Evolutionary conservation across 2,329 filamentous ascomycete genomes (phyloP).

Genomic region (Tolypocladium amazonense): DNA sequence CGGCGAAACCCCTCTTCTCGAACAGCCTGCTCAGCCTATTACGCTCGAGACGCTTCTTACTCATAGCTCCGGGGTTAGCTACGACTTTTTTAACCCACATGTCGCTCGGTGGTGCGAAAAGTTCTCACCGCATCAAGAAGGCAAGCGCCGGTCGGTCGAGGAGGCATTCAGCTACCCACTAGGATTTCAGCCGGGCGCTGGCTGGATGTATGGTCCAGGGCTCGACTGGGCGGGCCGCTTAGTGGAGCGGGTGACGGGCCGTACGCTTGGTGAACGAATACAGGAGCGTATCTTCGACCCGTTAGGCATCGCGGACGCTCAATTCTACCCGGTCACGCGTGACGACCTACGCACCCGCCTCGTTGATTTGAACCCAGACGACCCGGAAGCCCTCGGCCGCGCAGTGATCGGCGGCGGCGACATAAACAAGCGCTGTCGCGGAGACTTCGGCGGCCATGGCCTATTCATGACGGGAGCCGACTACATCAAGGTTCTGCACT

Average conservation of each 20-base stretch:
- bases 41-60: conserved; percentile 40
- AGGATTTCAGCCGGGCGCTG: conserved; percentile 31
- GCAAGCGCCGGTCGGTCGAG: conserved; percentile 22
- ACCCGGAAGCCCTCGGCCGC: conserved; percentile 14
- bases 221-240: conserved; percentile 37
- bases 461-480: conserved; percentile 30
- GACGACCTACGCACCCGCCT: conserved; percentile 26
- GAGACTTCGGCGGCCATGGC: conserved; percentile 29
- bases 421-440: conserved; percentile 18
- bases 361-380: conserved; percentile 26
- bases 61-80: conserved; percentile 37
- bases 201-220: conserved; percentile 37
- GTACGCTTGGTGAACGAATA: conserved; percentile 25
- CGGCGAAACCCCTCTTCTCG: conserved; percentile 24
- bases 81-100: conserved; percentile 28
- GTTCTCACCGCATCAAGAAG: conserved; percentile 11
- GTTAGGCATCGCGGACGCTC: conserved; percentile 23
- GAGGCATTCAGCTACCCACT: conserved; percentile 31
- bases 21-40: conserved; percentile 23
- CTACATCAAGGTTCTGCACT: conserved; percentile 27
- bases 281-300: conserved; percentile 24
- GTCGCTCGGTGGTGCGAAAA: conserved; percentile 24
- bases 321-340: conserved; percentile 22
- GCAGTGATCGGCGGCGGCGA: conserved; percentile 8
- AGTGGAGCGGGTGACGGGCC: conserved; percentile 28